Evolutionary conservation across 1,139 yeast species (phyloP).

Genomic region (Ashbya aceris): DNA sequence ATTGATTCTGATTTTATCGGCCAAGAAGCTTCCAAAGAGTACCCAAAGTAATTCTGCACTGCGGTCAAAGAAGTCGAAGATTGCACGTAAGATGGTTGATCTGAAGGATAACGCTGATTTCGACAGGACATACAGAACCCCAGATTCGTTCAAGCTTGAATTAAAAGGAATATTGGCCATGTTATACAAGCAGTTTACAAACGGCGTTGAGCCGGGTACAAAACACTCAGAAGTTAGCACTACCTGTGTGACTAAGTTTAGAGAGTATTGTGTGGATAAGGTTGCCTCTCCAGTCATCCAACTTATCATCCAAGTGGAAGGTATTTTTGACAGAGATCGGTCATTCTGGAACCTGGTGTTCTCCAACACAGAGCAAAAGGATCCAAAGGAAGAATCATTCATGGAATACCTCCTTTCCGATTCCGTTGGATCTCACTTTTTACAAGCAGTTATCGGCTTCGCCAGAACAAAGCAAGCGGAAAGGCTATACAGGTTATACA

Average conservation of each 20-base stretch:
- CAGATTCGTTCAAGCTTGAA: constrained; percentile 60
- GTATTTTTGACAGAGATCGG: constrained; percentile 63
- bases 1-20: constrained; percentile 60
- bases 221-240: constrained; percentile 23
- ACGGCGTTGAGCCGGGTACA: constrained; percentile 16
- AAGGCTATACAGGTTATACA: constrained; percentile 60
- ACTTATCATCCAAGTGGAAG: constrained; percentile 72
- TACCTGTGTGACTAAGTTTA: constrained; percentile 35
- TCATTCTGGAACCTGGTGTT: constrained; percentile 51
- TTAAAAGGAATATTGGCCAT: constrained; percentile 39
- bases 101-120: constrained; percentile 69
- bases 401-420: constrained; percentile 79
- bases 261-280: constrained; percentile 70
- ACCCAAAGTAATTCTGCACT: constrained; percentile 63
- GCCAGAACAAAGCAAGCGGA: constrained; percentile 63
- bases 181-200: constrained; percentile 35
- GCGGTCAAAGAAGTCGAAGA: constrained; percentile 78
- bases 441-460: constrained; percentile 59
- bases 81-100: constrained; percentile 89
- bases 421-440: constrained; percentile 84
- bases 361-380: constrained; percentile 38
- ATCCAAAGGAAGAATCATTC: constrained; percentile 65
- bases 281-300: constrained; percentile 86
- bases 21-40: constrained; percentile 73
- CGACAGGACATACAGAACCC: constrained; percentile 59